Evolutionary conservation across 805 yeast genomes (phyloP), one percentile per base, ranked within the genome.

Genomic region (Candida golubevii): DNA sequence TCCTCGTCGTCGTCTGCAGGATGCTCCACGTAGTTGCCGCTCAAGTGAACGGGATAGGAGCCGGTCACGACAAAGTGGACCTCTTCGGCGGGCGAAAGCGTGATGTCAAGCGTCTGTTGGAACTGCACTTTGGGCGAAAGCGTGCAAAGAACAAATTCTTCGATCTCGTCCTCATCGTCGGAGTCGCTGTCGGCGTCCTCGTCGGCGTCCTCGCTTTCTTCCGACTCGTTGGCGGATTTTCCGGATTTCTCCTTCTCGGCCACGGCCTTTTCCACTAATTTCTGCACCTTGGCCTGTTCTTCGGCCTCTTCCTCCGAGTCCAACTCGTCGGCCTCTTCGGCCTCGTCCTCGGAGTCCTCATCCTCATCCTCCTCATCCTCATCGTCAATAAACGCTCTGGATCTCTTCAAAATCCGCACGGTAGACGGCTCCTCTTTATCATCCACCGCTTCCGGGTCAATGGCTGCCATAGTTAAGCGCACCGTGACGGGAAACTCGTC

Each of bases 21-120:
- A 69, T 90, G 97, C 68, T 87, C 95, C 62, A 93, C 84, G 71
- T 84, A 89, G 83, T 93, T 91, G 75, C 99, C 99, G 56, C 87
- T 76, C 58, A 93, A 74, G 67, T 91, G 95, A 54, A 93, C 77
- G 54, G 95, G 85, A 75, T 89, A 91, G 26, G 97, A 88, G 62
- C 99, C 99, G 50, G 96, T 85, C 46, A 87, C 97, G 61, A 88
- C 95, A 62, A 93, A 93, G 74, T 76, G 82, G 50, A 93, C 88
- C 62, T 90, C 96, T 73, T 93, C 99, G 60, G 83, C 91, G 60
- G 98, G 96, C 44, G 84, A 78, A 61, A 93, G 85, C 60, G 95
- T 87, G 54, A 93, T 71, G 62, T 93, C 97, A 45, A 93, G 66
- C 45, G 95, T 74, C 77, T 91, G 98, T 76, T 93, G 99, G 69